Base-by-base conservation (phyloP, 495 filamentous ascomycete species). In the Stereocaulon alpinum region DNA sequence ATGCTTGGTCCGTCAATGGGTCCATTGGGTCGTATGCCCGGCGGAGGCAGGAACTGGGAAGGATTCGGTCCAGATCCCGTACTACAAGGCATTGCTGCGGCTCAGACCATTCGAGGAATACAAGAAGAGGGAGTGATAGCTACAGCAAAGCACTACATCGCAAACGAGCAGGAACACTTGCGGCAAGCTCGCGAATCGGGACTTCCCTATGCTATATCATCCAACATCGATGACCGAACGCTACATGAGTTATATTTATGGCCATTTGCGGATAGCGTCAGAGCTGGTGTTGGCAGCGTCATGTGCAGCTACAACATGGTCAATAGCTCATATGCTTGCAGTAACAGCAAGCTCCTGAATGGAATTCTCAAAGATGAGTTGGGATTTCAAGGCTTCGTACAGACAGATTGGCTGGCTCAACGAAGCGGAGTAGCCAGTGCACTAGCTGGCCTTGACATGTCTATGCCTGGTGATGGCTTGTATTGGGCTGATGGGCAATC, bases 331-430 rank as follows among this genome's bases (percentile, higher is more conserved):
- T 89, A 95, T 69, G 81, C 90, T 2, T 97, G 92, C 65, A 86
- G 87, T 24, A 97, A 96, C 71, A 92, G 87, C 70, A 93, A 95
- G 69, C 72, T 95, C 9, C 70, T 97, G 54, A 97, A 96, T 68
- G 89, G 91, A 2, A 81, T 95, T n/a, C 73, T 97, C 6, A 95
- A 95, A 67, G 91, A 96, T 65, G 92, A 97, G 69, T 73, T 96
- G 9, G 91, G 90, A 10, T 97, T 97, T 68, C 91, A 95, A 63
- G 92, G 92, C 0, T 96, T 94, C 51, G 86, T 97, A 1, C 87
- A 92, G 75, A 87, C 84, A 7, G 92, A 97, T 69, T 97, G 92
- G 92, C 79, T 94, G 6, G 92, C 91, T 6, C 91, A 95, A 68
- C 80, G 88, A 34, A 84, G 83, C 27, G 91, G 91, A 27, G 86